These are phyloP conservation scores for Syzygium aqueum DNA, from an alignment of 345 rosid genomes.

Conservation along the genomic window DNA sequence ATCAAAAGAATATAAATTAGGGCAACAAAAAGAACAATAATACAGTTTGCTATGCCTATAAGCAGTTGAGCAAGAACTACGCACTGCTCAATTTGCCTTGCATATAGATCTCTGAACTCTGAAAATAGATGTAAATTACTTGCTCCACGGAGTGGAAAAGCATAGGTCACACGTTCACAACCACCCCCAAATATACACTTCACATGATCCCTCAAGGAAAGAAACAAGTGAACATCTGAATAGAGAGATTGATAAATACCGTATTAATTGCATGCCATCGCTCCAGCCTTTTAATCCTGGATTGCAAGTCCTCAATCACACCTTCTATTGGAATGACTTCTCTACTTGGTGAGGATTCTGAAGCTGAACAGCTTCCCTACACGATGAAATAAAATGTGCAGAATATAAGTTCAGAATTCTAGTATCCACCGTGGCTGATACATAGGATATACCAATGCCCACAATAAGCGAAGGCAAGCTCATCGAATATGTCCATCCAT, in stretches of 20 bases:
- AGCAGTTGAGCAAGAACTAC: neutral
- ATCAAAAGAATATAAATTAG: neutral
- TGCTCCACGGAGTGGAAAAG: neutral
- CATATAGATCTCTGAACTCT: neutral
- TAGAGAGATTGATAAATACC: constrained; percentile 21
- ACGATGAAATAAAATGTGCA: neutral
- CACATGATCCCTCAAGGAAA: neutral
- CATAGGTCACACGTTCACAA: neutral
- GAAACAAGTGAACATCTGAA: neutral
- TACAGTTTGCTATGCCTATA: neutral
- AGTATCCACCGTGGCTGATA: neutral
- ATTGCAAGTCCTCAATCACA: constrained; percentile 84
- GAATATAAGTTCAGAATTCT: neutral
- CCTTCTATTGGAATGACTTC: constrained; percentile 61
- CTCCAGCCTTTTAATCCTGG: constrained; percentile 79
- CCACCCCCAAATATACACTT: neutral
- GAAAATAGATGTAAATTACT: neutral
- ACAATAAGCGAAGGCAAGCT: neutral
- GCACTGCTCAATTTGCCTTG: neutral
- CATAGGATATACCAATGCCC: neutral
- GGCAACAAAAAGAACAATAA: neutral
- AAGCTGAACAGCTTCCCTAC: constrained; percentile 62
- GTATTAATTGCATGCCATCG: constrained; percentile 91
- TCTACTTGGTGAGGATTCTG: constrained; percentile 74
- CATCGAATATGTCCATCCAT: neutral